Evolutionary conservation across 495 filamentous ascomycete genomes (phyloP).

Genomic region (Tuber calosporum): DNA sequence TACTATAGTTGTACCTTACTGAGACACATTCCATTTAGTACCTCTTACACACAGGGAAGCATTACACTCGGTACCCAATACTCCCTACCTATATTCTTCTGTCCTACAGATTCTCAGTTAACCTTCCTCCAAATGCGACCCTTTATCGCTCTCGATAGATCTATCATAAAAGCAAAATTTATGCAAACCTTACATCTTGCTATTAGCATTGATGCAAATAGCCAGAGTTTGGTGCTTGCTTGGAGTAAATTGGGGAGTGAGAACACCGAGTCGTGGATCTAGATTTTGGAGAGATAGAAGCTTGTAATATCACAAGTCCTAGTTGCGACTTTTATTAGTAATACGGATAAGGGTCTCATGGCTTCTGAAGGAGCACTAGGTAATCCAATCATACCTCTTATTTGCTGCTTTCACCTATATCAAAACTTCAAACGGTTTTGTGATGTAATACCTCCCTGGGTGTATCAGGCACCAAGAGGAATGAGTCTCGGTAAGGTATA

Average conservation of each 20-base stretch:
- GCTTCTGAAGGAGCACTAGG: conserved; percentile 6
- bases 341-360: conserved; percentile 7
- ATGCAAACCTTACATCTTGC: conserved; percentile 14
- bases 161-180: conserved; percentile 21
- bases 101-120: conserved; percentile 5
- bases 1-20: too few relatives aligned
- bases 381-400: neutral
- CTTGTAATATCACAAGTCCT: conserved; percentile 1
- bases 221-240: conserved; percentile 7
- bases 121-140: conserved; percentile 12
- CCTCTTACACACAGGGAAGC: too few relatives aligned
- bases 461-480: too few relatives aligned
- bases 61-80: too few relatives aligned
- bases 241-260: conserved; percentile 25
- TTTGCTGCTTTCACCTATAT: conserved; percentile 13
- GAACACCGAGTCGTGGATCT: conserved; percentile 19
- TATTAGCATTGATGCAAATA: conserved; percentile 20
- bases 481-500: too few relatives aligned
- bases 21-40: too few relatives aligned
- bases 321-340: conserved; percentile 4
- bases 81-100: conserved; percentile 21
- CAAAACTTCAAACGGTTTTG: conserved; percentile 5
- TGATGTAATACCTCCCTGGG: too few relatives aligned
- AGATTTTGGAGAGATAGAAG: conserved; percentile 10
- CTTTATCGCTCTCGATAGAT: conserved; percentile 15